These are phyloP conservation scores for Fusarium oligoseptatum DNA, from an alignment of 2,329 filamentous ascomycete species.

Conservation along the genomic window DNA sequence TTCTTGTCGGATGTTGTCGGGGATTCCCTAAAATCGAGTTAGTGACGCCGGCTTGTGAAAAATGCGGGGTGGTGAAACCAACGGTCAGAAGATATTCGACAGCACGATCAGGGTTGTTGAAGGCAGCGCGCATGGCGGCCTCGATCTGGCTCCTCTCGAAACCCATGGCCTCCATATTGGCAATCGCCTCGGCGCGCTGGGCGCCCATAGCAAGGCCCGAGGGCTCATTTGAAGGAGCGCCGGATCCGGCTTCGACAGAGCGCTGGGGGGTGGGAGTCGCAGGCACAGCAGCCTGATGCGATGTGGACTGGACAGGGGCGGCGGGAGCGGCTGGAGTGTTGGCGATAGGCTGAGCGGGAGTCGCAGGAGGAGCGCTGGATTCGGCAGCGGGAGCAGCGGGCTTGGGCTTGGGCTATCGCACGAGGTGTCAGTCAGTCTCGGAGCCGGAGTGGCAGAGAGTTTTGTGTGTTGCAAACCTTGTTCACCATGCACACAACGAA, in stretches of 20 bases:
- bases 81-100: conserved; percentile 95
- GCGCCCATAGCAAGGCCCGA: conserved; percentile 89
- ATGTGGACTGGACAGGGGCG: conserved; percentile 54
- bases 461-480: conserved; percentile 74
- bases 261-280: conserved; percentile 68
- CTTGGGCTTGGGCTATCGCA: conserved; percentile 72
- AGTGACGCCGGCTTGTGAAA: conserved; percentile 16
- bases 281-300: conserved; percentile 64
- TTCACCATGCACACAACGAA: conserved; percentile 99
- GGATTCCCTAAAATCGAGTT: conserved; percentile 78
- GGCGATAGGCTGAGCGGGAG: conserved; percentile 66
- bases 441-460: neutral
- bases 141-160: conserved; percentile 92
- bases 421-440: conserved; percentile 27
- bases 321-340: conserved; percentile 72
- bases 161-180: conserved; percentile 97
- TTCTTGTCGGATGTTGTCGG: conserved; percentile 83
- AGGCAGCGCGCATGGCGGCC: conserved; percentile 94
- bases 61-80: conserved; percentile 52
- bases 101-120: conserved; percentile 95
- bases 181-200: conserved; percentile 84
- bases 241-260: conserved; percentile 53
- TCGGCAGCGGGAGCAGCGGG: conserved; percentile 67
- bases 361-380: conserved; percentile 71
- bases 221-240: conserved; percentile 66